Evolutionary conservation across 2,329 filamentous ascomycete species (phyloP).

Genomic region (Stemphylium vesicarium): DNA sequence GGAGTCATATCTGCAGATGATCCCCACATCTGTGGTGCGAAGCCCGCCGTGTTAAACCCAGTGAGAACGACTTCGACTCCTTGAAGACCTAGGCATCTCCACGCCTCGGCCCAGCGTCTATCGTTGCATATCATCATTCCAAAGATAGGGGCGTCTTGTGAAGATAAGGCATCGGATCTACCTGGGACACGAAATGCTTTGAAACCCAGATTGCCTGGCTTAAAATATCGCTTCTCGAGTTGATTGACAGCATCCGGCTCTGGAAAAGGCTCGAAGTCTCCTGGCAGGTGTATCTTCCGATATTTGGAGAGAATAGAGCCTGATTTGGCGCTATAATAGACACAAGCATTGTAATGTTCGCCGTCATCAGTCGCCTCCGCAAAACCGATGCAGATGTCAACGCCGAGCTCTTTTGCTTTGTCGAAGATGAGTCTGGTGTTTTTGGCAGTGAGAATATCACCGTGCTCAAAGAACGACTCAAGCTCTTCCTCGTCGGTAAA

Average conservation of each 20-base stretch:
- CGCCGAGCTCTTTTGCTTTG: slow-evolving; percentile 52
- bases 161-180: slow-evolving; percentile 20
- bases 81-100: slow-evolving; percentile 59
- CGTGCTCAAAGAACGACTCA: slow-evolving; percentile 58
- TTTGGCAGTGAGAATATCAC: slow-evolving; percentile 49
- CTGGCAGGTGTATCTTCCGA: slow-evolving; percentile 27
- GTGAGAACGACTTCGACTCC: slow-evolving; percentile 53
- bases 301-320: slow-evolving; percentile 28
- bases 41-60: slow-evolving; percentile 55
- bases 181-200: slow-evolving; percentile 35
- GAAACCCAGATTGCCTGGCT: slow-evolving; percentile 59
- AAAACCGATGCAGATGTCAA: slow-evolving; percentile 62
- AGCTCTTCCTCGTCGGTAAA: slow-evolving; percentile 54
- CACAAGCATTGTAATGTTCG: slow-evolving; percentile 29
- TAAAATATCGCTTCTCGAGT: slow-evolving; percentile 63
- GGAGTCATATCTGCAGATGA: slow-evolving; percentile 1
- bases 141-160: slow-evolving; percentile 56
- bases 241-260: slow-evolving; percentile 58
- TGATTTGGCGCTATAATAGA: slow-evolving; percentile 27
- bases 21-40: slow-evolving; percentile 52
- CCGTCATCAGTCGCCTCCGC: slow-evolving; percentile 56
- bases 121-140: slow-evolving; percentile 64
- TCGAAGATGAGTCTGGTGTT: slow-evolving; percentile 57
- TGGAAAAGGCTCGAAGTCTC: slow-evolving; percentile 24
- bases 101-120: slow-evolving; percentile 59